Conservation (phyloP, 257 asterid genomes). For the Rhazya stricta region DNA sequence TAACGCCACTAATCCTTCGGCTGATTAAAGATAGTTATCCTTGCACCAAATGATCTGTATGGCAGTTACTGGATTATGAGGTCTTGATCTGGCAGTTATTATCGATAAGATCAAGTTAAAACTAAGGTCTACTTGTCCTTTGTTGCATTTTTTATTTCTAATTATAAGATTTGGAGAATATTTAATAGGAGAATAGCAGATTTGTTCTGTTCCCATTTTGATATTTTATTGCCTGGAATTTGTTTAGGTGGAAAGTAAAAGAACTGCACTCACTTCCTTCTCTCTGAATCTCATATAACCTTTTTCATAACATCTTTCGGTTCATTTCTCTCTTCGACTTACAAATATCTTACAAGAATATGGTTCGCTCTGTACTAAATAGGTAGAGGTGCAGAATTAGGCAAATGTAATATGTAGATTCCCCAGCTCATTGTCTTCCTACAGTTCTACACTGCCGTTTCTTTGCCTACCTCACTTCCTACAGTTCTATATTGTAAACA, state of each 20-base stretch:
- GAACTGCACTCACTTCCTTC: too few relatives aligned
- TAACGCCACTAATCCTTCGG: conserved; percentile 33
- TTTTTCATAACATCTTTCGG: too few relatives aligned
- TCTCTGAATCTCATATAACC: too few relatives aligned
- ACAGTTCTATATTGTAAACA: neutral
- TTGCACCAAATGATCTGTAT: conserved; percentile 17
- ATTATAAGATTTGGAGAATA: neutral
- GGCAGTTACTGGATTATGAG: conserved; percentile 22
- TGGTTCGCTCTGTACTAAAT: neutral
- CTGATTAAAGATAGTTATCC: conserved; percentile 23
- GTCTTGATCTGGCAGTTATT: conserved; percentile 28
- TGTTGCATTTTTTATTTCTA: neutral
- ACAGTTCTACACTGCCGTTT: too few relatives aligned
- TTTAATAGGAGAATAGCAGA: neutral
- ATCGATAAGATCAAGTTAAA: conserved; percentile 24
- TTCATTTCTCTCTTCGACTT: too few relatives aligned
- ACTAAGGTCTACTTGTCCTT: conserved; percentile 12
- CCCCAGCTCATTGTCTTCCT: neutral
- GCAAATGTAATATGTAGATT: neutral
- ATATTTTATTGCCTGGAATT: too few relatives aligned
- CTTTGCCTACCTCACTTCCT: neutral
- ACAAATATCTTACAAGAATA: neutral
- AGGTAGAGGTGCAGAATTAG: neutral
- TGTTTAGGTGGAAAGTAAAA: neutral
- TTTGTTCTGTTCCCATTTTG: too few relatives aligned